phyloP scores from a whole-genome alignment of 1,284 basidiomycete genomes.

The Bondarzewia mesenterica region DNA sequence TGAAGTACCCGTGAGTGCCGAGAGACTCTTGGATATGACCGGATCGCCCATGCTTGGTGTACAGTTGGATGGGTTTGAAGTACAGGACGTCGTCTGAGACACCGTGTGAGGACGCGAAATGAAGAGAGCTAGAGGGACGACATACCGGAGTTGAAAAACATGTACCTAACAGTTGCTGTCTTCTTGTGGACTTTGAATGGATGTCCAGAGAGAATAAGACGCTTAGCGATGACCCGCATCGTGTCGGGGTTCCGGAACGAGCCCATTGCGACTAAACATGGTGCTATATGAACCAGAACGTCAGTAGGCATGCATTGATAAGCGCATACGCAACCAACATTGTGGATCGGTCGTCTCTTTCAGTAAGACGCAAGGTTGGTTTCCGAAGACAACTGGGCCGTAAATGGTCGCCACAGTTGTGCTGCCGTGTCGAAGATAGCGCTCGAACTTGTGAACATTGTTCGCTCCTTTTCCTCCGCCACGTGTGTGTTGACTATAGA shows the following conservation, averaged over 20 bases:
- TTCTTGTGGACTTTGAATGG: slow-evolving; percentile 98
- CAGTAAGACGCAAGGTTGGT: slow-evolving; percentile 70
- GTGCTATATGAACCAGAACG: slow-evolving; percentile 37
- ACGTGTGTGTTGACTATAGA: slow-evolving; percentile 89
- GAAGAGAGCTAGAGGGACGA: slow-evolving; percentile 7
- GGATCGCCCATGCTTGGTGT: slow-evolving; percentile 89
- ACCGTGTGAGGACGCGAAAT: slow-evolving; percentile 3
- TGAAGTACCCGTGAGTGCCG: slow-evolving; percentile 98
- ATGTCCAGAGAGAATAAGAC: slow-evolving; percentile 90
- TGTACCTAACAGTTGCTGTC: slow-evolving; percentile 95
- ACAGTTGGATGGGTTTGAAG: slow-evolving; percentile 88
- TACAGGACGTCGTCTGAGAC: slow-evolving; percentile 80
- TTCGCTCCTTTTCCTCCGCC: slow-evolving; percentile 88
- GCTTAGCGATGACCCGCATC: slow-evolving; percentile 87
- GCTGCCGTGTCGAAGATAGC: slow-evolving; percentile 79
- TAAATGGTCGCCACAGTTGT: slow-evolving; percentile 84
- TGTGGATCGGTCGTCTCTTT: slow-evolving; percentile 57
- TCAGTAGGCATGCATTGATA: slow-evolving; percentile 1
- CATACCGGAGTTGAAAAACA: slow-evolving; percentile 91
- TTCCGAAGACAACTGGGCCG: slow-evolving; percentile 87
- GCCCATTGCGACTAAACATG: slow-evolving; percentile 86
- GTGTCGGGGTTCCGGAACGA: slow-evolving; percentile 86
- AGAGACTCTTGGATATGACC: slow-evolving; percentile 91
- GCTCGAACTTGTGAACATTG: slow-evolving; percentile 96
- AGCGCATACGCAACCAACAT: slow-evolving; percentile 32